A percentile compares a stretch with the other conserved stretches of the same genome.
These are phyloP conservation scores for Fusarium albidum DNA, from an alignment of 2,329 filamentous ascomycete genomes.

Conservation along the genomic window DNA sequence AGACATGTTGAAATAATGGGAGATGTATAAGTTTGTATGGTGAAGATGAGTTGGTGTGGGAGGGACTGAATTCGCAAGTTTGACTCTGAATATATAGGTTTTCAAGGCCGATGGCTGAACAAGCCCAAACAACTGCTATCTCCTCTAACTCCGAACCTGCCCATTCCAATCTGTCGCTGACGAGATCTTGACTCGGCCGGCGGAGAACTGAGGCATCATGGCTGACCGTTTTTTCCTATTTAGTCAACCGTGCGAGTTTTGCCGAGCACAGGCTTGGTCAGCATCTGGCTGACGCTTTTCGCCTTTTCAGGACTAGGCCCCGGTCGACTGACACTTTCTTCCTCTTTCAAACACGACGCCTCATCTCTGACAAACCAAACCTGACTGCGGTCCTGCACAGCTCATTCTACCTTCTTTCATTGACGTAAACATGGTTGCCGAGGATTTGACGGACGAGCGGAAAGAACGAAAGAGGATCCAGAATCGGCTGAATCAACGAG, in stretches of 20 bases:
- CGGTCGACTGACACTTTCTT: not conserved
- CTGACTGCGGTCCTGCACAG: too few species aligned
- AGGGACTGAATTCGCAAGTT: not conserved
- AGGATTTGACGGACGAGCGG: too few species aligned
- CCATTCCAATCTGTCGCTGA: too few species aligned
- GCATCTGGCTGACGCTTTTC: slow-evolving; percentile 24
- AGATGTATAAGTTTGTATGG: too few species aligned
- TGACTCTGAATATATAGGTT: too few species aligned
- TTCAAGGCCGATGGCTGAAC: too few species aligned
- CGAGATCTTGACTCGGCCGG: not conserved
- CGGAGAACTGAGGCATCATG: slow-evolving; percentile 2
- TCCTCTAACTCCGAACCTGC: too few species aligned
- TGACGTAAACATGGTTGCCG: too few species aligned
- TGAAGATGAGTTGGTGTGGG: too few species aligned
- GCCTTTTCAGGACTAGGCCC: slow-evolving; percentile 2
- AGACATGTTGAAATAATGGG: not conserved
- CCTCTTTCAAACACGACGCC: not conserved
- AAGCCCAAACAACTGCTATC: too few species aligned
- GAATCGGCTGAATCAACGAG: slow-evolving; percentile 29
- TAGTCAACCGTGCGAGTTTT: slow-evolving; percentile 10
- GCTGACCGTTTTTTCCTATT: slow-evolving; percentile 26
- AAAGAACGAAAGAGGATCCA: slow-evolving; percentile 18
- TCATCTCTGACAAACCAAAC: not conserved
- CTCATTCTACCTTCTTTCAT: too few species aligned
- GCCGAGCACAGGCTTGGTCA: too few species aligned